Conservation (phyloP, 2,329 filamentous ascomycete species). For the Ophiostoma sp. region DNA sequence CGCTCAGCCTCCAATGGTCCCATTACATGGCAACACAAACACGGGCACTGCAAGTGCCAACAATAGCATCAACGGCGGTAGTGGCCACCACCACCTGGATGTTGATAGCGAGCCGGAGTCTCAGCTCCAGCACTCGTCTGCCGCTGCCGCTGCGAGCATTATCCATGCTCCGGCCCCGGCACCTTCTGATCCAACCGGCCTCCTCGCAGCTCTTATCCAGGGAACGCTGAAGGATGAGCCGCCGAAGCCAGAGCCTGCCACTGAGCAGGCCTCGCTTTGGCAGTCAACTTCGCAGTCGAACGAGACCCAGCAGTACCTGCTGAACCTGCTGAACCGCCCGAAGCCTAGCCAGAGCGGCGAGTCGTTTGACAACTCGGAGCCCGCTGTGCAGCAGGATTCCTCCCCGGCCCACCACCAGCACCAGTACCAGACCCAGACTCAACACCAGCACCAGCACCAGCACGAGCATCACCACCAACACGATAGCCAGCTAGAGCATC, state of each 20-base stretch:
- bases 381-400: conserved; percentile 28
- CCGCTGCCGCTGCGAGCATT: conserved; percentile 32
- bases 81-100: conserved; percentile 11
- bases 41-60: conserved; percentile 19
- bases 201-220: conserved; percentile 57
- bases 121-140: conserved; percentile 28
- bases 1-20: conserved; percentile 12
- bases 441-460: conserved; percentile 27
- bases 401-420: not conserved
- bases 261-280: conserved; percentile 33
- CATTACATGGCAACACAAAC: conserved; percentile 13
- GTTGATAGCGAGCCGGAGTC: conserved; percentile 26
- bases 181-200: conserved; percentile 51
- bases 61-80: conserved; percentile 5
- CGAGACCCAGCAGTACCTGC: conserved; percentile 77
- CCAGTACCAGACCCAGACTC: not conserved
- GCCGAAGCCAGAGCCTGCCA: conserved; percentile 28
- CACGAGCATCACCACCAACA: conserved; percentile 19
- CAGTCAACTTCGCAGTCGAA: conserved; percentile 49
- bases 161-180: conserved; percentile 55
- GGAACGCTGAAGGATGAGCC: conserved; percentile 45
- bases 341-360: conserved; percentile 51
- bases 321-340: conserved; percentile 77
- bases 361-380: conserved; percentile 38
- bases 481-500: conserved; percentile 23